Evolutionary conservation across 2,329 filamentous ascomycete species (phyloP).

Genomic region (Anisogramma anomala): DNA sequence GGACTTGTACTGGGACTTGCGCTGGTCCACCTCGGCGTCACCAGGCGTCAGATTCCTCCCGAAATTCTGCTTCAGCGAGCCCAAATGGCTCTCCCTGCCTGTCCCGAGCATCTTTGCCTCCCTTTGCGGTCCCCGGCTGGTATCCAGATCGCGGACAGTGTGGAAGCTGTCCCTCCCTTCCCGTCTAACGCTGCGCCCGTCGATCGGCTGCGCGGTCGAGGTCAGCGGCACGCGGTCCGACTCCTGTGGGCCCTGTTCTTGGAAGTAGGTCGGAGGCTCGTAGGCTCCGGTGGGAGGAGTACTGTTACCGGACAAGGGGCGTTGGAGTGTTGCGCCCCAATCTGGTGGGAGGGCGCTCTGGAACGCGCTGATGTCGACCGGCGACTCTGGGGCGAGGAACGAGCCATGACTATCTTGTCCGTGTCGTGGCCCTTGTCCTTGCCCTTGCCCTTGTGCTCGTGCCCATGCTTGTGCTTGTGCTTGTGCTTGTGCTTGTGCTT

Average conservation of each 20-base stretch:
- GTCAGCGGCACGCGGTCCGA: slow-evolving; percentile 50
- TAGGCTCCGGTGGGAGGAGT: slow-evolving; percentile 15
- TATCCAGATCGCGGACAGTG: slow-evolving; percentile 43
- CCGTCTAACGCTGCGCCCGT: slow-evolving; percentile 31
- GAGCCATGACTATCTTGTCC: slow-evolving; percentile 19
- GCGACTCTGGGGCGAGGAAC: slow-evolving; percentile 31
- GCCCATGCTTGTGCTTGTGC: too few species aligned
- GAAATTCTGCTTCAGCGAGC: slow-evolving; percentile 40
- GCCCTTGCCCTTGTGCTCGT: too few species aligned
- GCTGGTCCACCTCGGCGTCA: slow-evolving; percentile 25
- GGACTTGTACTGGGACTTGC: slow-evolving; percentile 51
- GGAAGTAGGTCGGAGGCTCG: slow-evolving; percentile 16
- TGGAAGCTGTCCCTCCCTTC: slow-evolving; percentile 45
- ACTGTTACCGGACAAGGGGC: slow-evolving; percentile 19
- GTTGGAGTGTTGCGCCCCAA: slow-evolving; percentile 17
- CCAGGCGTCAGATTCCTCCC: slow-evolving; percentile 44
- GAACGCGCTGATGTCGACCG: slow-evolving; percentile 41
- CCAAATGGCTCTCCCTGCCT: slow-evolving; percentile 46
- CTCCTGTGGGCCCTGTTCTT: slow-evolving; percentile 31
- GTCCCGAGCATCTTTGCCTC: slow-evolving; percentile 43
- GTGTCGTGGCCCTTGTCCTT: too few species aligned
- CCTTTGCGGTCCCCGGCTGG: slow-evolving; percentile 38
- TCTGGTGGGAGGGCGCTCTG: slow-evolving; percentile 45
- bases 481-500: too few species aligned
- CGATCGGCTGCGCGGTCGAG: slow-evolving; percentile 43